Conservation (phyloP, 2,329 filamentous ascomycete species). For the Sporothrix curviconia region DNA sequence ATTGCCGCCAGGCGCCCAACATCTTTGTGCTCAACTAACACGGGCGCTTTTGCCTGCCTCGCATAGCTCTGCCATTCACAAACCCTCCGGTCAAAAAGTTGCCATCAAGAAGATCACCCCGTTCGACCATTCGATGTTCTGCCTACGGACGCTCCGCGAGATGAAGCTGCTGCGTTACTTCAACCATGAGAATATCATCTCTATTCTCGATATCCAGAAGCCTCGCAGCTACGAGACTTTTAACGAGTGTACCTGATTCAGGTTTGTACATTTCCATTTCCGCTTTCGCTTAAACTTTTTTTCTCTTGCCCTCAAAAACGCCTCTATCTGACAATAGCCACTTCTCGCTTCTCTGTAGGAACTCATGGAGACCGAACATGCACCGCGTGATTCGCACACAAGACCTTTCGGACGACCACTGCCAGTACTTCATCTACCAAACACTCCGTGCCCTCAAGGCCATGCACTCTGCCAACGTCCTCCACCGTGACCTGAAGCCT, state of each 20-base stretch:
- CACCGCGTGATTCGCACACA: constrained; percentile 97
- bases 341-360: constrained; percentile 51
- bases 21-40: background rate
- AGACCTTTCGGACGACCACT: constrained; percentile 97
- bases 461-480: constrained; percentile 98
- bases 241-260: constrained; percentile 96
- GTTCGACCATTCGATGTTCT: constrained; percentile 99
- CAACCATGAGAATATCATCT: constrained; percentile 99
- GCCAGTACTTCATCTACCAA: constrained; percentile 99
- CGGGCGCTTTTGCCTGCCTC: background rate
- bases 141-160: constrained; percentile 88
- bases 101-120: constrained; percentile 99
- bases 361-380: constrained; percentile 99
- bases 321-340: constrained; percentile 17
- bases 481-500: constrained; percentile 95
- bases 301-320: background rate
- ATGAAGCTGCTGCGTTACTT: constrained; percentile 99
- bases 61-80: constrained; percentile 85
- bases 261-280: constrained; percentile 40
- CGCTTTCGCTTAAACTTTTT: background rate
- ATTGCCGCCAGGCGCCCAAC: background rate
- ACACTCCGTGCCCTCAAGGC: constrained; percentile 95
- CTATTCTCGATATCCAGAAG: constrained; percentile 97
- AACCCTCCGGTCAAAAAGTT: constrained; percentile 95
- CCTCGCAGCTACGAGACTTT: constrained; percentile 93